These are phyloP conservation scores for Aspergillus spinulosporus DNA, from an alignment of 2,329 filamentous ascomycete genomes.

Conservation along the genomic window DNA sequence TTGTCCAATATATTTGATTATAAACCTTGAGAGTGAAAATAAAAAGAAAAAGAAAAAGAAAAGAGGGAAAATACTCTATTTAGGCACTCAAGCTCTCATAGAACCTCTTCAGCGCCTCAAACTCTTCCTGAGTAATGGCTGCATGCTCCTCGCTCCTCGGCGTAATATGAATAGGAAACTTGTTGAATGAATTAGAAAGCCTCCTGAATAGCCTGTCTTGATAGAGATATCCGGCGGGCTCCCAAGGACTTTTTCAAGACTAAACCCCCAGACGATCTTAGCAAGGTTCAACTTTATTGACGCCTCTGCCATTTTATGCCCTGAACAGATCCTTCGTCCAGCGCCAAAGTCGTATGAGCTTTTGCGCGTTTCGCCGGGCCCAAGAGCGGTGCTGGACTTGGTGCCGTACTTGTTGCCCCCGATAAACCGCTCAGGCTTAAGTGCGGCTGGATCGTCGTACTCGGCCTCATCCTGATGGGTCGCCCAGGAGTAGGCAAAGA, in stretches of 20 bases:
- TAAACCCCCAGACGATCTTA: conserved; percentile 5
- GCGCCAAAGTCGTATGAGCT: conserved; percentile 6
- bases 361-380: not conserved
- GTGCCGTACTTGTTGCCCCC: conserved; percentile 1
- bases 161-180: not conserved
- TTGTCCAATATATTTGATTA: too few relatives aligned
- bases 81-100: conserved; percentile 1
- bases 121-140: not conserved
- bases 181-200: conserved; percentile 7
- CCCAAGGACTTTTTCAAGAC: not conserved
- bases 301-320: conserved; percentile 6
- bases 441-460: not conserved
- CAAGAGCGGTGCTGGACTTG: not conserved
- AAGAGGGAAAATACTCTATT: too few relatives aligned
- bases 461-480: conserved; percentile 6
- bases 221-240: not conserved
- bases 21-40: too few relatives aligned
- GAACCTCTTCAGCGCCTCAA: conserved; percentile 3
- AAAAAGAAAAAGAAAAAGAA: too few relatives aligned
- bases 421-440: conserved; percentile 4
- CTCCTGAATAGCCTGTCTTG: not conserved
- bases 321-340: conserved; percentile 5
- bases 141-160: not conserved
- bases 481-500: conserved; percentile 7
- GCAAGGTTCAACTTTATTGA: conserved; percentile 8